Conservation (phyloP, 192 early-diverging fungal genomes). For the Backusella luteola region DNA sequence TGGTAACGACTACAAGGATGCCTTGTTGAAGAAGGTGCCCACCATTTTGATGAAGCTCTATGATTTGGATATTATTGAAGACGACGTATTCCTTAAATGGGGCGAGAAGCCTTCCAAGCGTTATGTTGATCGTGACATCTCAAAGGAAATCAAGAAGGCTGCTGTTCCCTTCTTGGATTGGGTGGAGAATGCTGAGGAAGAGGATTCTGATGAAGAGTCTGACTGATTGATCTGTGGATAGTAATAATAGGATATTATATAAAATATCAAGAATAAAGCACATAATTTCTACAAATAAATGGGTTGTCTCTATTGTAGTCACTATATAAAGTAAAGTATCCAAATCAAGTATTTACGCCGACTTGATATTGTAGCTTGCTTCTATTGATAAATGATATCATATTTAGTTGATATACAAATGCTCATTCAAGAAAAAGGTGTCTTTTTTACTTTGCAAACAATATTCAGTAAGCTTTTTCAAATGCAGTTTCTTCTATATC, state of each 20-base stretch:
- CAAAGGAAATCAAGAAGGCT: constrained; percentile 80
- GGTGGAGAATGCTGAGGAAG: constrained; percentile 88
- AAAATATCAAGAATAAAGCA: background rate
- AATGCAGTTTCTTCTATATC: background rate
- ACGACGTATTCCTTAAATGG: constrained; percentile 90
- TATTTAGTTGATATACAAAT: background rate
- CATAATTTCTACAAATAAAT: no score
- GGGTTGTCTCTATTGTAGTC: no score
- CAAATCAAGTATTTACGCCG: background rate
- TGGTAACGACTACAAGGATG: constrained; percentile 51
- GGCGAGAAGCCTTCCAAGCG: constrained; percentile 72
- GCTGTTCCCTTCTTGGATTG: constrained; percentile 90
- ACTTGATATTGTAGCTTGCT: background rate
- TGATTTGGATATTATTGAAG: constrained; percentile 88
- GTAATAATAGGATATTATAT: background rate
- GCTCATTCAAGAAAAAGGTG: background rate
- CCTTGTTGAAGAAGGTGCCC: constrained; percentile 63
- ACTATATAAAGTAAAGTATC: no score
- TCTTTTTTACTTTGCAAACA: background rate
- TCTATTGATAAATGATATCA: background rate
- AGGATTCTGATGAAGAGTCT: constrained; percentile 58
- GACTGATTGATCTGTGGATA: background rate
- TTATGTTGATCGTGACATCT: constrained; percentile 80
- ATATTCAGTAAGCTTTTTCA: background rate
- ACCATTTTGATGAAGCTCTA: constrained; percentile 87